Evolutionary conservation across 352 stramenopile genomes (phyloP).

Genomic region (Pythium vanterpoolii): DNA sequence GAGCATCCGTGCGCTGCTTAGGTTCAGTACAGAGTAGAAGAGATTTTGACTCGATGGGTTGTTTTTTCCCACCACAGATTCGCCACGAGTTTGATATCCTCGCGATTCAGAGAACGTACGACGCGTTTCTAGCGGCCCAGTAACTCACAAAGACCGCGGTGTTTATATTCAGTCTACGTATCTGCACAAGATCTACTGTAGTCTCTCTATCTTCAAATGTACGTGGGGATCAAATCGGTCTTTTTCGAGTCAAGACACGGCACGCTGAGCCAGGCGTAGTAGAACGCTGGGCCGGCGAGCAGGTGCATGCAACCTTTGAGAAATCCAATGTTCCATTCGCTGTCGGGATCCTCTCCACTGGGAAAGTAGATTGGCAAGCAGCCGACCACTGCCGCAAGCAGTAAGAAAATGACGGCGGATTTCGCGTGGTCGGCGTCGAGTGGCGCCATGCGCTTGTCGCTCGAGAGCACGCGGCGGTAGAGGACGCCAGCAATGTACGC

Average conservation of each 20-base stretch:
- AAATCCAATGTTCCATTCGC: conserved; percentile 46
- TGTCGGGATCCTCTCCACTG: too few species aligned
- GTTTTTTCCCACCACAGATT: neutral
- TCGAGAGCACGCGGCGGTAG: conserved; percentile 52
- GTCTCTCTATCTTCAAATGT: conserved; percentile 35
- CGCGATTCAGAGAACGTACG: conserved; percentile 18
- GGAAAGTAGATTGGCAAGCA: conserved; percentile 51
- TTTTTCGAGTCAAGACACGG: conserved; percentile 83
- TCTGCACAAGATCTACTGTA: neutral
- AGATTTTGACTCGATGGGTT: neutral
- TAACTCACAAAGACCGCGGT: too few species aligned
- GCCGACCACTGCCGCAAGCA: conserved; percentile 38
- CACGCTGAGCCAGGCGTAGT: conserved; percentile 74
- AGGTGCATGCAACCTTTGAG: conserved; percentile 70
- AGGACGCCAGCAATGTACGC: conserved; percentile 50
- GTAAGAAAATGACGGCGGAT: conserved; percentile 43
- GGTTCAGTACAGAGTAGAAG: neutral
- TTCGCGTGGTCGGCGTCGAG: conserved; percentile 54
- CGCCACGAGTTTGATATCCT: conserved; percentile 16
- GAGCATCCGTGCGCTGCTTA: neutral
- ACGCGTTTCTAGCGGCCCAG: conserved; percentile 7
- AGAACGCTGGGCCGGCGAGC: conserved; percentile 60
- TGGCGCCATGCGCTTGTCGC: conserved; percentile 43
- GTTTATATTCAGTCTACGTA: too few species aligned
- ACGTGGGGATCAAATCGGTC: conserved; percentile 69